phyloP scores from a whole-genome alignment of 345 rosid species.

The Brassica juncea region DNA sequence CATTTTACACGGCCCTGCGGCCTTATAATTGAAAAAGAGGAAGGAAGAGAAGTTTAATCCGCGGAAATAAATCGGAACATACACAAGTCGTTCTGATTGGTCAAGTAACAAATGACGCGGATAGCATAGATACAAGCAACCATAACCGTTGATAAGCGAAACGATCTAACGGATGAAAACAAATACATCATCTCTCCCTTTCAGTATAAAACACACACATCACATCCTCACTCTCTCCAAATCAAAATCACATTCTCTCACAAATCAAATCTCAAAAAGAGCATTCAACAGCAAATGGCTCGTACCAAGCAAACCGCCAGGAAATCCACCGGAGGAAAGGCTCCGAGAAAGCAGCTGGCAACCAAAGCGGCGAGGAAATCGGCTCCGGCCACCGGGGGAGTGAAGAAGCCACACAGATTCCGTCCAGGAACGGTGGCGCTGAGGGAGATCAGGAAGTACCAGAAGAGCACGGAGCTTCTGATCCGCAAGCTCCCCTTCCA shows the following conservation, averaged over 20 bases:
- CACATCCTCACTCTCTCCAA: background rate
- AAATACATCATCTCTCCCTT: background rate
- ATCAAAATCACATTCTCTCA: background rate
- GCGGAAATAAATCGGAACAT: background rate
- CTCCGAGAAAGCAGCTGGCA: conserved; percentile 62
- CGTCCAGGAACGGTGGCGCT: conserved; percentile 38
- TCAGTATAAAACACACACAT: conserved; percentile 4
- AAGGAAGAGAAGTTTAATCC: background rate
- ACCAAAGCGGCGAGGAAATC: conserved; percentile 67
- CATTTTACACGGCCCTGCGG: background rate
- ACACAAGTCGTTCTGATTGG: conserved; percentile 24
- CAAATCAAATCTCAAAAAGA: background rate
- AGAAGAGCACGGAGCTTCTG: conserved; percentile 33
- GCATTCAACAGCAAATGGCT: conserved; percentile 36
- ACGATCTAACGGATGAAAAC: conserved; percentile 25
- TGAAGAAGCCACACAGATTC: conserved; percentile 58
- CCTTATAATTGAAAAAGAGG: background rate
- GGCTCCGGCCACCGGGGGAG: conserved; percentile 67
- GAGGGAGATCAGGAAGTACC: conserved; percentile 37
- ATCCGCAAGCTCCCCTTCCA: conserved; percentile 37
- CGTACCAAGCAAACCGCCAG: conserved; percentile 70
- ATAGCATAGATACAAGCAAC: background rate
- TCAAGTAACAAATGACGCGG: conserved; percentile 16
- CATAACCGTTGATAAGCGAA: background rate
- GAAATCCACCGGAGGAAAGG: conserved; percentile 66